A percentile compares a stretch with the other conserved stretches of the same genome.
Conservation (phyloP, 306 rosid species). For the Trifolium subterraneum region DNA sequence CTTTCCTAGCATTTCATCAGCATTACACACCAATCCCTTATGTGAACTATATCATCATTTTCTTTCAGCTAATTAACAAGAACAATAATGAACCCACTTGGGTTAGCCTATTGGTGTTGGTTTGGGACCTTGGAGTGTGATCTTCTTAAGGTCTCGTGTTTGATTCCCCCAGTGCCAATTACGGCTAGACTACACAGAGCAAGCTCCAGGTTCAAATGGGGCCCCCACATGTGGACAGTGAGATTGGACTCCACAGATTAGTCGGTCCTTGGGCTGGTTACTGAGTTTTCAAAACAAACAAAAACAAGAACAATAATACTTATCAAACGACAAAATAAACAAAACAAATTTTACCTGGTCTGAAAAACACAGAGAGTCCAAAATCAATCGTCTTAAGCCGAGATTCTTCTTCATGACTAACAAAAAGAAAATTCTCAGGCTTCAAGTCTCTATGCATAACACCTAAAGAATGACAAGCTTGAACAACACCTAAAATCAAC, state of each 20-base stretch:
- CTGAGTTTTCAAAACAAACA: too few relatives aligned
- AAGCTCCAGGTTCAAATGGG: too few relatives aligned
- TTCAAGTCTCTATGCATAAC: constrained; percentile 97
- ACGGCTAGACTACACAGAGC: too few relatives aligned
- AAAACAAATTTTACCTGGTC: constrained; percentile 64
- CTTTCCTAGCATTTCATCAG: constrained; percentile 6
- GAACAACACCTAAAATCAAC: constrained; percentile 72
- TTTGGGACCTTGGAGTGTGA: too few relatives aligned
- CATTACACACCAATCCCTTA: constrained; percentile 12
- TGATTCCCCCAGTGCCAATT: too few relatives aligned
- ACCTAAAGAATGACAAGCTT: constrained; percentile 88
- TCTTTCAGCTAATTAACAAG: neutral
- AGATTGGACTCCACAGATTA: too few relatives aligned
- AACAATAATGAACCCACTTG: neutral
- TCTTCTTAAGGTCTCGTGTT: too few relatives aligned
- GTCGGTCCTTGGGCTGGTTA: too few relatives aligned
- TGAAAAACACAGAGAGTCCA: constrained; percentile 90
- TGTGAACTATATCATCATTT: neutral
- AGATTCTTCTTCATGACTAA: constrained; percentile 73
- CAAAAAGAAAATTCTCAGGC: constrained; percentile 89
- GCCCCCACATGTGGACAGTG: too few relatives aligned
- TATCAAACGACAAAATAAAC: neutral
- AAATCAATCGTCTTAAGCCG: constrained; percentile 89
- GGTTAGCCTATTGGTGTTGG: too few relatives aligned
- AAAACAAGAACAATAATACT: neutral